Base-by-base conservation (phyloP, 2,329 filamentous ascomycete genomes). In the Amauroascus verrucosus region DNA sequence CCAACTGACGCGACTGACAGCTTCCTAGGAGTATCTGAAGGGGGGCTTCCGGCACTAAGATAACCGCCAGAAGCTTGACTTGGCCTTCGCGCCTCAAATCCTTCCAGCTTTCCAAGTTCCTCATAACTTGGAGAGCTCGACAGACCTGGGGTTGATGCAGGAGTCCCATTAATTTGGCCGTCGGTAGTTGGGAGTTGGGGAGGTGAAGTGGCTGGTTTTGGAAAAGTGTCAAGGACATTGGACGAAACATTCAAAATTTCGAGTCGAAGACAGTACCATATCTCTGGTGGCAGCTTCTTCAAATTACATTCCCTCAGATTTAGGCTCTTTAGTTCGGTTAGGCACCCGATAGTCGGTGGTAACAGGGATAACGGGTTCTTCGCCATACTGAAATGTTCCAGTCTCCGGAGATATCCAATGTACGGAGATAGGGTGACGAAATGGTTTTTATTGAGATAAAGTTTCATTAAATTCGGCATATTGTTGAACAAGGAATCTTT, bases 271-370 rank as follows among this genome's bases (percentile, higher is more conserved):
- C 91, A 91, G 76, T 88, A 91, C 93, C 93, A 98, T n/a, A 98
- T 78, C 65, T 98, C 93, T 64, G 87, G 82, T 1, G 93, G 93
- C 30, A 98, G 75, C 63, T 85, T 85, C 59, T 84, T 85, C 54
- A 98, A 79, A 64, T 97, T 98, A 73, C 97, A 98, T 64, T 93
- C 88, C 58, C 91, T 81, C 16, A 97, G 79, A 65, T 98, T 91
- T 38, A 98, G 76, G 57, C 89, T 85, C 51, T 83, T 84, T 57
- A 98, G 76, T 67, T 97, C 91, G 0, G 78, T 80, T 22, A 98
- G 77, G 59, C 87, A 90, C 4, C 93, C 93, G 59, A 98, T 88
- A 60, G 95, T 89, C 0, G 86, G 70, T 3, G 93, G 93, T 28
- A 98, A 74, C 60, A 87, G 83, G 56, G 84, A 86, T 2, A 98